Conservation (phyloP, 2,329 filamentous ascomycete species). For the Metarhizium rileyi region DNA sequence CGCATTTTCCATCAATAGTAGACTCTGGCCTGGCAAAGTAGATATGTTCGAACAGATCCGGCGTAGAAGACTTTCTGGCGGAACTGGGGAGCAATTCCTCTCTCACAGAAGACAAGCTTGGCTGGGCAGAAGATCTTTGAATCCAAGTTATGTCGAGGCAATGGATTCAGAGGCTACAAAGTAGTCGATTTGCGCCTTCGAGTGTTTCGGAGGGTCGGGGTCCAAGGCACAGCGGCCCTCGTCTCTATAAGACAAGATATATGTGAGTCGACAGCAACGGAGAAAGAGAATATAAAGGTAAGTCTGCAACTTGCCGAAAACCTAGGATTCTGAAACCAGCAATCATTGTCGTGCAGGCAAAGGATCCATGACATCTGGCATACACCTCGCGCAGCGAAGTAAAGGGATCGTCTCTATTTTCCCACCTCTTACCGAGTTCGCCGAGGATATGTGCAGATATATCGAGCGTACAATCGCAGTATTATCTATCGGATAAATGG, state of each 20-base stretch:
- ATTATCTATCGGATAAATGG: not conserved
- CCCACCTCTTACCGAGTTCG: slow-evolving; percentile 70
- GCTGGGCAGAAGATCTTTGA: slow-evolving; percentile 71
- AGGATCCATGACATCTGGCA: slow-evolving; percentile 61
- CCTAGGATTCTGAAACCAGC: slow-evolving; percentile 72
- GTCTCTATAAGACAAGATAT: slow-evolving; percentile 3
- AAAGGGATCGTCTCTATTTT: slow-evolving; percentile 71
- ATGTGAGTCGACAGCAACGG: too few relatives aligned
- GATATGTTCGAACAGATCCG: slow-evolving; percentile 73
- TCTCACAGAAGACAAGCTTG: slow-evolving; percentile 76
- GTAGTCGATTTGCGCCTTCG: slow-evolving; percentile 63
- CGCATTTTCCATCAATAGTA: slow-evolving; percentile 78
- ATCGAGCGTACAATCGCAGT: slow-evolving; percentile 46
- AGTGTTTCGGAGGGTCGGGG: slow-evolving; percentile 56
- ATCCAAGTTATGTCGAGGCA: slow-evolving; percentile 72
- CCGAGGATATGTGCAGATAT: slow-evolving; percentile 76
- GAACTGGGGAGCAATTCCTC: slow-evolving; percentile 65
- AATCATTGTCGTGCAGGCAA: slow-evolving; percentile 73
- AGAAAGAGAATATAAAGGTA: too few relatives aligned
- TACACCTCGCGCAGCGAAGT: slow-evolving; percentile 64
- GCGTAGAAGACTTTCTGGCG: slow-evolving; percentile 66
- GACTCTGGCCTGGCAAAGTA: slow-evolving; percentile 81
- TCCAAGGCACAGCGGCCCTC: slow-evolving; percentile 64
- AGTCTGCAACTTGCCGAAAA: slow-evolving; percentile 40
- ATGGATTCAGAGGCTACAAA: slow-evolving; percentile 88